Conservation (phyloP, 139 green algal species). For the Zygnema circumcarinatum region DNA sequence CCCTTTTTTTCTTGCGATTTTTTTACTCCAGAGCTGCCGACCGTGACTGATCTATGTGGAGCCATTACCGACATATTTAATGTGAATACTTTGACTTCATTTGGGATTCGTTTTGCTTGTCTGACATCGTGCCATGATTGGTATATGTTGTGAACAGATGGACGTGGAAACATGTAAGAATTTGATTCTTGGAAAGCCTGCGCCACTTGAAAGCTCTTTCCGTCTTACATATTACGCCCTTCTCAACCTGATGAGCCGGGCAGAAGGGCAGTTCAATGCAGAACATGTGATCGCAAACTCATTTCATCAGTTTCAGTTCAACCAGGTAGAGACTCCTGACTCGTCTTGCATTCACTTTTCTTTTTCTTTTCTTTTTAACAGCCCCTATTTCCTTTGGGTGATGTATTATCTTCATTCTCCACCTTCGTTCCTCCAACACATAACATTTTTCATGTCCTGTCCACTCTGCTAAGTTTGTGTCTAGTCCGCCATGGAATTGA, state of each 20-base stretch:
- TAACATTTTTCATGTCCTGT: no score
- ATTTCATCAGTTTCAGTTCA: slow-evolving; percentile 93
- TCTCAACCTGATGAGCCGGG: slow-evolving; percentile 80
- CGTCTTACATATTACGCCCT: slow-evolving; percentile 91
- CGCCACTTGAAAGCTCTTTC: slow-evolving; percentile 73
- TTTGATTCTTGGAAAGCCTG: slow-evolving; percentile 60
- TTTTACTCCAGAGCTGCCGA: not conserved
- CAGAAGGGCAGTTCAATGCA: slow-evolving; percentile 78
- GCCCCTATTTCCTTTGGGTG: no score
- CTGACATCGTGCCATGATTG: no score
- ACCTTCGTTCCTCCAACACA: no score
- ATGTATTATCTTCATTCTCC: not conserved
- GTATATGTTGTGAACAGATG: no score
- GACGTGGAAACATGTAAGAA: slow-evolving; percentile 54
- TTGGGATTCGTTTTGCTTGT: no score
- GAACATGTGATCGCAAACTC: slow-evolving; percentile 88
- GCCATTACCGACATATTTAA: no score
- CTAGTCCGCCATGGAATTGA: no score
- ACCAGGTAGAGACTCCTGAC: not conserved
- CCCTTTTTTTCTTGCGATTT: not conserved
- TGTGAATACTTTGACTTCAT: no score
- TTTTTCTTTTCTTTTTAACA: not conserved
- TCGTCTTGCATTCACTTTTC: not conserved
- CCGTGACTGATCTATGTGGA: no score
- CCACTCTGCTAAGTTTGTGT: no score